Evolutionary conservation across 495 filamentous ascomycete species (phyloP).

Genomic region (Polyplosphaeria fusca): DNA sequence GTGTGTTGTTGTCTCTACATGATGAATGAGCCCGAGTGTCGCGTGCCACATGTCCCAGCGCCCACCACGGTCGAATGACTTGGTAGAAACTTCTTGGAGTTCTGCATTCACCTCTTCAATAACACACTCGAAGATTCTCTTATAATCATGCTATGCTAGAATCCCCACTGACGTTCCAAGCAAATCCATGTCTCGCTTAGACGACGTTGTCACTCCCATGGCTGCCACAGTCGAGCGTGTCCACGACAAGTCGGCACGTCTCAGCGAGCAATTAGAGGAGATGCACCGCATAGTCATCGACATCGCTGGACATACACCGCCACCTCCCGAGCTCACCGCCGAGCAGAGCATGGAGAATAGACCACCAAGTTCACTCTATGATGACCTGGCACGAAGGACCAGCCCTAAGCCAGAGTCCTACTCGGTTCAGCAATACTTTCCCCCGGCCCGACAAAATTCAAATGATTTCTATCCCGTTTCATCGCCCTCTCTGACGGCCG

Average conservation of each 20-base stretch:
- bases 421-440: conserved; percentile 17
- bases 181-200: too few species aligned
- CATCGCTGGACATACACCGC: conserved; percentile 26
- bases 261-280: conserved; percentile 39
- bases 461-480: neutral
- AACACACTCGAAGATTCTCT: too few species aligned
- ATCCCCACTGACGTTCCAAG: too few species aligned
- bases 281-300: conserved; percentile 37
- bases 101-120: too few species aligned
- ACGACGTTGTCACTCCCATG: conserved; percentile 38
- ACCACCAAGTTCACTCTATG: conserved; percentile 8
- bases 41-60: too few species aligned
- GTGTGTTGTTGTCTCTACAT: conserved; percentile 12
- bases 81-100: too few species aligned
- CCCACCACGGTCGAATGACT: too few species aligned
- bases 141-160: too few species aligned
- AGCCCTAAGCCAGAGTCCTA: neutral
- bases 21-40: too few species aligned
- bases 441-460: conserved; percentile 7
- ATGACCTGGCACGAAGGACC: conserved; percentile 11
- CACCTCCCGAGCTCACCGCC: conserved; percentile 3
- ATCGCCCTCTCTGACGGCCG: neutral
- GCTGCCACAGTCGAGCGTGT: conserved; percentile 40
- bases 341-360: conserved; percentile 4
- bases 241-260: conserved; percentile 34